Percentiles rank a stretch among this genome's conserved stretches.
These are phyloP conservation scores for Mycena galericulata DNA, from an alignment of 768 basidiomycete genomes.

Conservation along the genomic window DNA sequence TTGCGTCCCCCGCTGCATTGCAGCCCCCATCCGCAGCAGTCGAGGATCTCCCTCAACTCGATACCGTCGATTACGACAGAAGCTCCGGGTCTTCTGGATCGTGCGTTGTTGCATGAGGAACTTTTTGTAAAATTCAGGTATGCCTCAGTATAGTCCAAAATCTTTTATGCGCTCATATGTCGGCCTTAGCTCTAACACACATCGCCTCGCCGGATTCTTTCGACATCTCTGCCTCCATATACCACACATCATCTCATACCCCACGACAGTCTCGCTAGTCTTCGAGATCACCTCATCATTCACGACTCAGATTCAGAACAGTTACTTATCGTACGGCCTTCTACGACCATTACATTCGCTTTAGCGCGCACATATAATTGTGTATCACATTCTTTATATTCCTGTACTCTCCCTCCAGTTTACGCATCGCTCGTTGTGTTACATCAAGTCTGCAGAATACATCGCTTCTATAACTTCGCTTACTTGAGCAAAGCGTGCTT, in stretches of 20 bases:
- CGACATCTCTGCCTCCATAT: not conserved
- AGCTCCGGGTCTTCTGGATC: conserved; percentile 20
- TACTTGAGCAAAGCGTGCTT: no score
- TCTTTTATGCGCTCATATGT: not conserved
- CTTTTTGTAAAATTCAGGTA: not conserved
- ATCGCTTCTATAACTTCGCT: no score
- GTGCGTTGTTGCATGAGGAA: conserved; percentile 21
- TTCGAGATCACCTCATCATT: not conserved
- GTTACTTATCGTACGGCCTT: not conserved
- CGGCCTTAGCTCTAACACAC: not conserved
- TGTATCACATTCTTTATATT: not conserved
- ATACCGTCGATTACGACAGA: conserved; percentile 21
- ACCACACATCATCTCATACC: conserved; percentile 10
- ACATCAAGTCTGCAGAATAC: no score
- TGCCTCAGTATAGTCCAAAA: no score
- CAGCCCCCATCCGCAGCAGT: conserved; percentile 1
- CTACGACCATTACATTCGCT: not conserved
- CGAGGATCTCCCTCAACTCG: conserved; percentile 23
- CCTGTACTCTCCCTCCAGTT: no score
- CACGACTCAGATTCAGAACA: not conserved
- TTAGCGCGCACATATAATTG: conserved; percentile 9
- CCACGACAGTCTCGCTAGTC: conserved; percentile 13
- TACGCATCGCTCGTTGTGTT: no score
- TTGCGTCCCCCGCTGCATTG: conserved; percentile 1
- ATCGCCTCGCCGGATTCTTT: no score